These are phyloP conservation scores for Penicillium bialowiezense DNA, from an alignment of 495 filamentous ascomycete genomes.

Conservation along the genomic window DNA sequence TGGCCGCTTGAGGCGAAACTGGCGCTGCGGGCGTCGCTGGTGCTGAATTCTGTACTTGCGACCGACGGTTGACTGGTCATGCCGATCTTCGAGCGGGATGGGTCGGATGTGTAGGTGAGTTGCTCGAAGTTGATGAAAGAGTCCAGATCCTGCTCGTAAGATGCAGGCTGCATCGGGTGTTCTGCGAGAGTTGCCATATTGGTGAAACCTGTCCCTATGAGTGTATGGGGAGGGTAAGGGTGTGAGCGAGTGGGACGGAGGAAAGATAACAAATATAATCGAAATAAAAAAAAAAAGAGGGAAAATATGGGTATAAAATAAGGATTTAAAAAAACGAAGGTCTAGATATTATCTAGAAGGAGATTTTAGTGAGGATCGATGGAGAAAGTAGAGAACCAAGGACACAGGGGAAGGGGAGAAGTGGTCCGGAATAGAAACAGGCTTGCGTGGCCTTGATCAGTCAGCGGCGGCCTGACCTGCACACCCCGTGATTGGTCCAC, in stretches of 20 bases:
- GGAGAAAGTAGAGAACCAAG: slow-evolving; percentile 6
- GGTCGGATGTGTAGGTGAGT: slow-evolving; percentile 43
- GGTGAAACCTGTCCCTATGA: slow-evolving; percentile 7
- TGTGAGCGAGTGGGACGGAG: background rate
- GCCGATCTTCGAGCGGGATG: slow-evolving; percentile 38
- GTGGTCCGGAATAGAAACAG: slow-evolving; percentile 30
- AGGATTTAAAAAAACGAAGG: slow-evolving; percentile 3
- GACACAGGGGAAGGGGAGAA: slow-evolving; percentile 12
- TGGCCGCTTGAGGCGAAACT: slow-evolving; percentile 42
- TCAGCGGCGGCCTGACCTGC: slow-evolving; percentile 20
- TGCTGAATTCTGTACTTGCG: slow-evolving; percentile 35
- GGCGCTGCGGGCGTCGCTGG: slow-evolving; percentile 37
- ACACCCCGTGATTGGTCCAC: slow-evolving; percentile 8
- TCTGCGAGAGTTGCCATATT: slow-evolving; percentile 45
- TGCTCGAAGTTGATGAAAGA: slow-evolving; percentile 51
- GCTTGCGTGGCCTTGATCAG: slow-evolving; percentile 42
- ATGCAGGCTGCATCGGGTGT: slow-evolving; percentile 27
- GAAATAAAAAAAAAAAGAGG: slow-evolving; percentile 5
- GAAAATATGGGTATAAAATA: slow-evolving; percentile 1
- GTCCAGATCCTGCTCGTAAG: slow-evolving; percentile 49
- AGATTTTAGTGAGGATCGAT: slow-evolving; percentile 6
- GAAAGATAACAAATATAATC: background rate
- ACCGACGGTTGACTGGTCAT: slow-evolving; percentile 38
- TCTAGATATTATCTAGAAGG: slow-evolving; percentile 9
- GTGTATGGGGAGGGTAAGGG: background rate